Percentiles rank a stretch among this genome's conserved stretches.
Evolutionary conservation across 768 basidiomycete genomes (phyloP).

Genomic region (Russula earlei): DNA sequence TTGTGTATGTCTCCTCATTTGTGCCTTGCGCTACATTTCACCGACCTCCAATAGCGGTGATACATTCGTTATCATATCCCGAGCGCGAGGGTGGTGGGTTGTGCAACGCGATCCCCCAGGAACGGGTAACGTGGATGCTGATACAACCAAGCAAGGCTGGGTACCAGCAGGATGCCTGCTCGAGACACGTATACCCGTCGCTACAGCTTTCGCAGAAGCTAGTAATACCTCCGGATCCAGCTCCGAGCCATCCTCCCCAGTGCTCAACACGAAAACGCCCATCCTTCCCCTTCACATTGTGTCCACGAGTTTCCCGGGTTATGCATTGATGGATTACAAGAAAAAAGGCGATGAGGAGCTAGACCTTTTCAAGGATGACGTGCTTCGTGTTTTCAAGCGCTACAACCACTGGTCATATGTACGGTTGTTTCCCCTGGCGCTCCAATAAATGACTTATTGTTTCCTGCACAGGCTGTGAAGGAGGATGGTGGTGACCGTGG

Average conservation of each 20-base stretch:
- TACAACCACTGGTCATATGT: slow-evolving; percentile 98
- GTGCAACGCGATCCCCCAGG: slow-evolving; percentile 91
- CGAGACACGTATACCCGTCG: slow-evolving; percentile 86
- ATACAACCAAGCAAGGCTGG: slow-evolving; percentile 84
- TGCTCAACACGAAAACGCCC: slow-evolving; percentile 45
- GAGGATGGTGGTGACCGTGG: slow-evolving; percentile 89
- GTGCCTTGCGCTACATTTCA: slow-evolving; percentile 9
- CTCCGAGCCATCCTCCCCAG: slow-evolving; percentile 28
- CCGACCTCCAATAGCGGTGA: slow-evolving; percentile 51
- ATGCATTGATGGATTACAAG: slow-evolving; percentile 94
- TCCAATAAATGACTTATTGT: slow-evolving; percentile 14
- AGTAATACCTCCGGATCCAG: slow-evolving; percentile 45
- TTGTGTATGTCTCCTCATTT: slow-evolving; percentile 55
- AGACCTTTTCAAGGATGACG: slow-evolving; percentile 80
- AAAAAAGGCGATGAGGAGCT: slow-evolving; percentile 92
- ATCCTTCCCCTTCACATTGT: slow-evolving; percentile 88
- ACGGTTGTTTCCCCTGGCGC: slow-evolving; percentile 22
- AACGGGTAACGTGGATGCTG: slow-evolving; percentile 65
- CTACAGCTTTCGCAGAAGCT: slow-evolving; percentile 77
- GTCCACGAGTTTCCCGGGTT: slow-evolving; percentile 94
- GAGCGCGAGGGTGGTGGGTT: slow-evolving; percentile 99
- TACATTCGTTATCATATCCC: slow-evolving; percentile 85
- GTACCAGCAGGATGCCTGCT: slow-evolving; percentile 95
- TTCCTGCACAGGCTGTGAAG: slow-evolving; percentile 70
- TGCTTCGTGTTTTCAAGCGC: slow-evolving; percentile 88